These are phyloP conservation scores for Pyrenopolyporus hunteri DNA, from an alignment of 495 filamentous ascomycete species.

Conservation along the genomic window DNA sequence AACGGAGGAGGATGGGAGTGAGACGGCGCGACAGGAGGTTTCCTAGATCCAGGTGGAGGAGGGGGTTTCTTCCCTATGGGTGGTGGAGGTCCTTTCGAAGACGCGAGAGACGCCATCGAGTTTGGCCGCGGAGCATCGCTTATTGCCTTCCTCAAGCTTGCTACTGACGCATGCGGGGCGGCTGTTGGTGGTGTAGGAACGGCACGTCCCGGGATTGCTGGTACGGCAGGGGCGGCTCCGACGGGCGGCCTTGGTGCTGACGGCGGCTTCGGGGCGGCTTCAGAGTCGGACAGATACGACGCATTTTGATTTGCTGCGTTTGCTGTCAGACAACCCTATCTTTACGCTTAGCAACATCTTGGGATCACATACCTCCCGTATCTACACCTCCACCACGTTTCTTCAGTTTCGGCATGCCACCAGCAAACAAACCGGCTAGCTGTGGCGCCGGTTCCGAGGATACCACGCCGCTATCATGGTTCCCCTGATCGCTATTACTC, in stretches of 20 bases:
- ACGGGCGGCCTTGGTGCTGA: constrained; percentile 69
- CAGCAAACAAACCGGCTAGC: constrained; percentile 86
- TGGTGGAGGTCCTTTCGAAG: constrained; percentile 58
- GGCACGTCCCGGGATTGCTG: constrained; percentile 61
- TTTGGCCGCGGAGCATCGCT: constrained; percentile 59
- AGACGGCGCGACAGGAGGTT: constrained; percentile 58
- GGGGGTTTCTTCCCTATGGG: constrained; percentile 73
- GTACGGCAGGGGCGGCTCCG: constrained; percentile 63
- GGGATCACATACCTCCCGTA: constrained; percentile 70
- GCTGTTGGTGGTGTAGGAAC: constrained; percentile 43
- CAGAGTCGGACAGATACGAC: constrained; percentile 80
- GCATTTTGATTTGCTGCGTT: constrained; percentile 69
- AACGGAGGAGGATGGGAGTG: constrained; percentile 53
- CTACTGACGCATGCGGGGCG: constrained; percentile 62
- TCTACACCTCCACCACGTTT: constrained; percentile 85
- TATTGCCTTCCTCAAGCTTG: constrained; percentile 65
- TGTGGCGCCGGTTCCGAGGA: constrained; percentile 75
- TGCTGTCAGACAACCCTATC: constrained; percentile 37
- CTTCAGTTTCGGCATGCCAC: constrained; percentile 92
- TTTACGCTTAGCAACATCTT: neutral
- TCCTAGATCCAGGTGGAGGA: constrained; percentile 70
- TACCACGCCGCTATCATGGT: constrained; percentile 50
- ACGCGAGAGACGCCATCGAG: constrained; percentile 54
- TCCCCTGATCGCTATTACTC: constrained; percentile 78
- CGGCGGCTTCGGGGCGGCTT: constrained; percentile 67